Conservation (phyloP, 176 grass and related monocot genomes). For the Metroxylon sagu region DNA sequence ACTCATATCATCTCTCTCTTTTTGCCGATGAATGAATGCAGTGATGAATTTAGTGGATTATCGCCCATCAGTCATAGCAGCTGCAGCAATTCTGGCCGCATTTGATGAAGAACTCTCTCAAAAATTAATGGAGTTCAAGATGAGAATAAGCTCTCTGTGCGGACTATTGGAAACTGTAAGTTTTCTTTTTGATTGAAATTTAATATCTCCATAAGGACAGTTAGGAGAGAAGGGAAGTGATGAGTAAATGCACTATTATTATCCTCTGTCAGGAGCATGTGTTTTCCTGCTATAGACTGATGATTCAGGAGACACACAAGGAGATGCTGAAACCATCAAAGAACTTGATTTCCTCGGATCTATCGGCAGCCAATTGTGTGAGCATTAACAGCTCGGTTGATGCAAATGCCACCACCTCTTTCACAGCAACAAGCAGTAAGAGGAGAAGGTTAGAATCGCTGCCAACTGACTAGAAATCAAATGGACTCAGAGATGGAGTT, state of each 20-base stretch:
- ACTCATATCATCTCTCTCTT: no score
- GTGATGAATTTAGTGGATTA: slow-evolving; percentile 56
- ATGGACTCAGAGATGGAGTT: slow-evolving; percentile 13
- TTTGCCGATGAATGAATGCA: slow-evolving; percentile 18
- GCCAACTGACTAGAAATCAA: slow-evolving; percentile 28
- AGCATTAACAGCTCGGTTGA: slow-evolving; percentile 31
- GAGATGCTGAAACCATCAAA: slow-evolving; percentile 34
- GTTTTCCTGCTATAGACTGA: slow-evolving; percentile 82
- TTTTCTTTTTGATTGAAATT: neutral
- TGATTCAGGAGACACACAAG: slow-evolving; percentile 41
- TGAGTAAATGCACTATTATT: slow-evolving; percentile 39
- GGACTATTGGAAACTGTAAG: slow-evolving; percentile 64
- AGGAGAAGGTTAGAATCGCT: slow-evolving; percentile 46
- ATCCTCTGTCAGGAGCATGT: slow-evolving; percentile 64
- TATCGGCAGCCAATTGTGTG: slow-evolving; percentile 25
- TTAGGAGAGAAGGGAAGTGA: slow-evolving; percentile 28
- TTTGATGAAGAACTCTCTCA: slow-evolving; percentile 20
- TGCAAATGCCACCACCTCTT: slow-evolving; percentile 28
- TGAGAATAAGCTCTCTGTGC: slow-evolving; percentile 31
- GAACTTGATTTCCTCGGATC: slow-evolving; percentile 35
- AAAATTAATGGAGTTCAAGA: slow-evolving; percentile 43
- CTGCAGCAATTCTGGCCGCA: slow-evolving; percentile 51
- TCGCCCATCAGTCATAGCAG: slow-evolving; percentile 55
- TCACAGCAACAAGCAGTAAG: slow-evolving; percentile 44
- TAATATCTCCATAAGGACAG: slow-evolving; percentile 9